phyloP scores from a whole-genome alignment of 257 asterid genomes.

The Solanum appendiculatum region DNA sequence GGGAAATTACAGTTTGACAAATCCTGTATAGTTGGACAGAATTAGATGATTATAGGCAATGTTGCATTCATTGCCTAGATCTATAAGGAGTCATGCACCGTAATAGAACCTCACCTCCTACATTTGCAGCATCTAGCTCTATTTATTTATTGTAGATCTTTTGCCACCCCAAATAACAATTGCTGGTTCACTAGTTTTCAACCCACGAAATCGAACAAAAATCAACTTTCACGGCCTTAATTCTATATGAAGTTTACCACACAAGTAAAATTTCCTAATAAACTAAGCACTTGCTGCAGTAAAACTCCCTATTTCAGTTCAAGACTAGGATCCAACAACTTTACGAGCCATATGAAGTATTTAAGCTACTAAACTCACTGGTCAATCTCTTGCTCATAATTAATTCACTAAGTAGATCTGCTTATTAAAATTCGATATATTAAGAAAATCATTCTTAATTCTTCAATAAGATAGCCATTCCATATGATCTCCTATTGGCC shows the following conservation, averaged over 20 bases:
- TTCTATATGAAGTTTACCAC: slow-evolving; percentile 5
- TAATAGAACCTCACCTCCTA: slow-evolving; percentile 1
- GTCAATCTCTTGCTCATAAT: no score
- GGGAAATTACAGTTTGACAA: neutral
- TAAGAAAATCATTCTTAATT: neutral
- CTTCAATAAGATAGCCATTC: neutral
- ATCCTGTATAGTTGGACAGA: neutral
- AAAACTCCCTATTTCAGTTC: neutral
- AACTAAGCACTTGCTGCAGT: neutral
- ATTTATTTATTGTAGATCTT: slow-evolving; percentile 10
- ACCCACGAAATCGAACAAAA: slow-evolving; percentile 3
- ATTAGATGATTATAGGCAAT: neutral
- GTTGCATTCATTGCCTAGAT: neutral
- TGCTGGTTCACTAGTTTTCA: slow-evolving; percentile 8
- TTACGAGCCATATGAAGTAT: neutral
- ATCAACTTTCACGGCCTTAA: neutral
- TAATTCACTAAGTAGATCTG: neutral
- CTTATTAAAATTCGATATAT: neutral
- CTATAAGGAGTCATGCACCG: neutral
- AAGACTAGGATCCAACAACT: neutral
- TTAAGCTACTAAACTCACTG: neutral
- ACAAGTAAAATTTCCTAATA: neutral
- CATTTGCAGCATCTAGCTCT: slow-evolving; percentile 8
- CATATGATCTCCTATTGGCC: neutral
- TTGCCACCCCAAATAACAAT: slow-evolving; percentile 7